These are phyloP conservation scores for Sarocladium brachiariae DNA, from an alignment of 2,329 filamentous ascomycete species.

Conservation along the genomic window DNA sequence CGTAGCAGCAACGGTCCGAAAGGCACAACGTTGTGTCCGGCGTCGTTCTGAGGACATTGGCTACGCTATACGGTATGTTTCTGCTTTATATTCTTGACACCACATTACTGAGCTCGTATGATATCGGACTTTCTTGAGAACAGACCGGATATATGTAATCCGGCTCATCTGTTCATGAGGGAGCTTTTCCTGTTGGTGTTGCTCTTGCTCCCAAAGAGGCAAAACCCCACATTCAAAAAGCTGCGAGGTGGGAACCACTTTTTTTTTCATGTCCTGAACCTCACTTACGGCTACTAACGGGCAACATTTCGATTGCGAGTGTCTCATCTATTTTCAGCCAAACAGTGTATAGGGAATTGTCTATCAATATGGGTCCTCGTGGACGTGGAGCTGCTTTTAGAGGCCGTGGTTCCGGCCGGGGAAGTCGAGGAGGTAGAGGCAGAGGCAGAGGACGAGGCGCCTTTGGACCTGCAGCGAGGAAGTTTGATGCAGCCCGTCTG, in stretches of 20 bases:
- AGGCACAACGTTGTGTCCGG: too few relatives aligned
- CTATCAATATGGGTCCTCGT: constrained; percentile 28
- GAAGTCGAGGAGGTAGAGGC: constrained; percentile 19
- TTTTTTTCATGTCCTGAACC: constrained; percentile 5
- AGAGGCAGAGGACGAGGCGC: constrained; percentile 19
- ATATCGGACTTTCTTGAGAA: too few relatives aligned
- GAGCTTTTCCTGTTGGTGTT: neutral
- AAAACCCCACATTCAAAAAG: constrained; percentile 8
- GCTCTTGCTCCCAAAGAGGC: constrained; percentile 5
- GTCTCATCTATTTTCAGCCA: neutral
- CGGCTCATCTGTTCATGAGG: too few relatives aligned
- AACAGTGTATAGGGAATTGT: constrained; percentile 15
- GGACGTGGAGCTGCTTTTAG: constrained; percentile 27
- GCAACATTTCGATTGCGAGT: neutral
- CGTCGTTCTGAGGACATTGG: too few relatives aligned
- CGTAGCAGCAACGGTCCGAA: too few relatives aligned
- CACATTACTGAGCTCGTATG: too few relatives aligned
- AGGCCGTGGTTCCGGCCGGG: constrained; percentile 22
- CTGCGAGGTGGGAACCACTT: constrained; percentile 4
- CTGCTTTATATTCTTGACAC: too few relatives aligned
- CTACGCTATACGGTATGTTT: too few relatives aligned
- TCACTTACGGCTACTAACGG: neutral
- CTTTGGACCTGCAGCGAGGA: constrained; percentile 18
- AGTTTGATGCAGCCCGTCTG: constrained; percentile 28
- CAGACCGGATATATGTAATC: too few relatives aligned